Percentiles rank a stretch among this genome's conserved stretches.
Conservation (phyloP, 2,329 filamentous ascomycete species). For the Penicillium polonicum region DNA sequence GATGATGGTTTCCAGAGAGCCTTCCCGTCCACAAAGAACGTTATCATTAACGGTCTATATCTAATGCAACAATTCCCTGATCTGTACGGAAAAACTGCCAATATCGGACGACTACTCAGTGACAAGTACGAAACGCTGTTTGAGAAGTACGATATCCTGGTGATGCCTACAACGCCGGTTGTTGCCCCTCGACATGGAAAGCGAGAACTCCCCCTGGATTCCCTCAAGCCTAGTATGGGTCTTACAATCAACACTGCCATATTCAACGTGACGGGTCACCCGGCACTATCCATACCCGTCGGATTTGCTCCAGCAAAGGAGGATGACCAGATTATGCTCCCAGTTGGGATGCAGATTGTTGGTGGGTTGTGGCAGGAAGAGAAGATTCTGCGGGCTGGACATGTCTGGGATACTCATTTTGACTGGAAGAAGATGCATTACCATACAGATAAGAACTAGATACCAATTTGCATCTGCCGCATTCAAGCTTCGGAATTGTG, state of each 20-base stretch:
- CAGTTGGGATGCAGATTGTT: conserved; percentile 57
- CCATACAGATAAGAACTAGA: conserved; percentile 8
- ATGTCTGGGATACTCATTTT: conserved; percentile 27
- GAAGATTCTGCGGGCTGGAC: conserved; percentile 25
- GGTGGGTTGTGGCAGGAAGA: conserved; percentile 39
- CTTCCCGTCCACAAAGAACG: conserved; percentile 46
- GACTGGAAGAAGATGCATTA: conserved; percentile 25
- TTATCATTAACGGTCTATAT: conserved; percentile 44
- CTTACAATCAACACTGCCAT: conserved; percentile 57
- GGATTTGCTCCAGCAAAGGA: conserved; percentile 43
- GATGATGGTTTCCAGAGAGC: conserved; percentile 51
- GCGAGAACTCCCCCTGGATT: conserved; percentile 25
- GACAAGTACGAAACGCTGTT: conserved; percentile 45
- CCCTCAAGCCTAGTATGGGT: conserved; percentile 46
- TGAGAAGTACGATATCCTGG: conserved; percentile 39
- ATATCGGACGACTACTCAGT: conserved; percentile 40
- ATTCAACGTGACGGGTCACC: conserved; percentile 59
- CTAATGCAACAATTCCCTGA: conserved; percentile 40
- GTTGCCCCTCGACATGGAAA: conserved; percentile 28
- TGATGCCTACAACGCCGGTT: conserved; percentile 41
- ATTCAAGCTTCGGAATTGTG: not conserved
- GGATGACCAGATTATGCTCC: conserved; percentile 38
- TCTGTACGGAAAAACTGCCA: conserved; percentile 44
- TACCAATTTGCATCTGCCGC: not conserved
- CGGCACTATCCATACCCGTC: conserved; percentile 54